Evolutionary conservation across 352 stramenopile genomes (phyloP).

Genomic region (Pilasporangium apinafurcum): DNA sequence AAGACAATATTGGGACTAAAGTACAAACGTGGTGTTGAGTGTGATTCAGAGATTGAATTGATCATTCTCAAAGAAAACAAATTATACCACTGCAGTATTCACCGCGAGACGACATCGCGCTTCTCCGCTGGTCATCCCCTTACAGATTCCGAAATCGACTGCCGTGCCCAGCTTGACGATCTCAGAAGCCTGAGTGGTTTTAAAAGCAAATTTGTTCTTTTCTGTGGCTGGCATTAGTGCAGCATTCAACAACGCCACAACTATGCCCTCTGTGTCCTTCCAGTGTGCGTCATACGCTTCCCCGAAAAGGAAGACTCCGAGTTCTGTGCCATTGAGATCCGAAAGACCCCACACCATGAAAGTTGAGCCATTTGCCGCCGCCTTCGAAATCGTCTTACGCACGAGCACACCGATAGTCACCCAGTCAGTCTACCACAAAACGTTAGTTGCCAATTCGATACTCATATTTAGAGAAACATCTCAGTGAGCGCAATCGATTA

Average conservation of each 20-base stretch:
- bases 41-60: neutral
- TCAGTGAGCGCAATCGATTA: too few relatives aligned
- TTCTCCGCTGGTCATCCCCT: slow-evolving; percentile 52
- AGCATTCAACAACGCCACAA: slow-evolving; percentile 72
- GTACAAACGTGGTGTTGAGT: too few relatives aligned
- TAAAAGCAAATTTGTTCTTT: slow-evolving; percentile 78
- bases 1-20: slow-evolving; percentile 68
- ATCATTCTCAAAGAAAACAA: neutral
- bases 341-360: slow-evolving; percentile 83
- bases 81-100: slow-evolving; percentile 59
- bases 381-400: slow-evolving; percentile 68
- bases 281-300: slow-evolving; percentile 68
- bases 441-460: neutral
- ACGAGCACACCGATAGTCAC: slow-evolving; percentile 74
- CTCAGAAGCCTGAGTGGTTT: slow-evolving; percentile 44
- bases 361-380: slow-evolving; percentile 47
- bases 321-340: slow-evolving; percentile 55
- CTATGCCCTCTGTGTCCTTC: slow-evolving; percentile 44
- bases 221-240: slow-evolving; percentile 53
- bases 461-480: neutral
- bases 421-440: slow-evolving; percentile 49
- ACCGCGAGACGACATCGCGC: slow-evolving; percentile 60
- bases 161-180: slow-evolving; percentile 56
- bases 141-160: slow-evolving; percentile 76
- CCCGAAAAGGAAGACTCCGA: slow-evolving; percentile 73